These are phyloP conservation scores for Kazachstania viticola DNA, from an alignment of 805 yeast species.

Conservation along the genomic window DNA sequence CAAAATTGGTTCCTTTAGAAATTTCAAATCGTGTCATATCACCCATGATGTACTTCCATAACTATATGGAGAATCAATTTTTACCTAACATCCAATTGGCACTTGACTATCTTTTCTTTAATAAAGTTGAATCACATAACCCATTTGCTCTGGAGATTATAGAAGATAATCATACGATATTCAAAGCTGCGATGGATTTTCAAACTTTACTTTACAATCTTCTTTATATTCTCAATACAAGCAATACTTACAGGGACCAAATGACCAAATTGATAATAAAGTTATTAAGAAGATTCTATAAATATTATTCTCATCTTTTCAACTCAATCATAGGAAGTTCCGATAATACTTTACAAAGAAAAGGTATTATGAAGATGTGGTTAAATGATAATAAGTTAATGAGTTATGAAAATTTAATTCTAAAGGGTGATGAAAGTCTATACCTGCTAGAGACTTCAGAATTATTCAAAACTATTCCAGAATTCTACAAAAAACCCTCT, in stretches of 20 bases:
- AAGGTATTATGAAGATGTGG: constrained; percentile 27
- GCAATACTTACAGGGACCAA: constrained; percentile 37
- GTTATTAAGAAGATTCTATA: constrained; percentile 30
- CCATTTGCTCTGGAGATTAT: constrained; percentile 28
- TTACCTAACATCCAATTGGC: constrained; percentile 52
- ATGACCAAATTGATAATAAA: constrained; percentile 32
- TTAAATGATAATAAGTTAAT: constrained; percentile 25
- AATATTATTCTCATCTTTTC: constrained; percentile 25
- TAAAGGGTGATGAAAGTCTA: constrained; percentile 15
- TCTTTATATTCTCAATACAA: constrained; percentile 26
- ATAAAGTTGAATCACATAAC: constrained; percentile 30
- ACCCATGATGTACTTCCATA: constrained; percentile 42
- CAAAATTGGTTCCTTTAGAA: constrained; percentile 28
- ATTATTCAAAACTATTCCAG: constrained; percentile 20
- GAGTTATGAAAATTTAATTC: constrained; percentile 23
- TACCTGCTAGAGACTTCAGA: constrained; percentile 16
- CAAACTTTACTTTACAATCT: constrained; percentile 17
- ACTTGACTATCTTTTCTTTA: constrained; percentile 41
- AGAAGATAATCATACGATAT: constrained; percentile 21
- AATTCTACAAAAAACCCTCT: constrained; percentile 19
- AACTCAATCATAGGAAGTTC: constrained; percentile 18
- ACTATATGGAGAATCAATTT: constrained; percentile 54
- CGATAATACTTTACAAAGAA: constrained; percentile 13
- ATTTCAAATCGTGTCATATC: constrained; percentile 10
- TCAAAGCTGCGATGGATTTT: constrained; percentile 23